Evolutionary conservation across 768 basidiomycete species (phyloP).

Genomic region (Leccinellum albellum): DNA sequence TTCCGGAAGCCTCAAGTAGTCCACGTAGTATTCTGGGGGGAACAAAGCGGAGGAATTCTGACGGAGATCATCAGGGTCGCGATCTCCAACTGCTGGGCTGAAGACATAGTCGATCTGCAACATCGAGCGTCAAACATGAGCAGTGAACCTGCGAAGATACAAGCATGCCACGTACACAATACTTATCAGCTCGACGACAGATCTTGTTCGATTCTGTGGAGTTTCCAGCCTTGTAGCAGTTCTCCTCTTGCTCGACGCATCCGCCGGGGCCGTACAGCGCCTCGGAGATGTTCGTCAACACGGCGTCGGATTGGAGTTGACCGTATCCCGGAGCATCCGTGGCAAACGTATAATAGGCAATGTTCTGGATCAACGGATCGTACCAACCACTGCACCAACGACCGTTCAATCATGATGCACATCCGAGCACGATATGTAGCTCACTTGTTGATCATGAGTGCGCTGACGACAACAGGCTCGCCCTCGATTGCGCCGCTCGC

Average conservation of each 20-base stretch:
- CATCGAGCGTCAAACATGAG: neutral
- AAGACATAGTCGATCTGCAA: constrained; percentile 45
- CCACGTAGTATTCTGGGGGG: constrained; percentile 54
- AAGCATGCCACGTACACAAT: constrained; percentile 45
- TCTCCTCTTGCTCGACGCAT: constrained; percentile 51
- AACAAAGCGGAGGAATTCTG: constrained; percentile 51
- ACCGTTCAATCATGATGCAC: neutral
- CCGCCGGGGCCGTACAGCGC: constrained; percentile 47
- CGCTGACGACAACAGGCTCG: constrained; percentile 50
- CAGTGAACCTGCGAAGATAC: neutral
- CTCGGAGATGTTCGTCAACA: constrained; percentile 43
- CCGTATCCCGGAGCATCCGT: constrained; percentile 65
- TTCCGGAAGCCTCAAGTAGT: constrained; percentile 37
- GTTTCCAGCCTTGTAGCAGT: constrained; percentile 55
- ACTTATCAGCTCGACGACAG: constrained; percentile 49
- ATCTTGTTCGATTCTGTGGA: constrained; percentile 43
- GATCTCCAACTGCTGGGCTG: constrained; percentile 47
- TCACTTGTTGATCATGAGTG: constrained; percentile 64
- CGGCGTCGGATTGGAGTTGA: constrained; percentile 47
- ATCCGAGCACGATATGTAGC: neutral
- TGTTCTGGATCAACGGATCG: constrained; percentile 60
- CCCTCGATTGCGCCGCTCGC: constrained; percentile 41
- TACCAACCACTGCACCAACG: constrained; percentile 50
- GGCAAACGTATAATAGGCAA: constrained; percentile 59
- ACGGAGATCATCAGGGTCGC: constrained; percentile 54